A percentile compares a stretch with the other conserved stretches of the same genome.
phyloP scores from a whole-genome alignment of 192 early-diverging fungal species.

The Coemansia sp. region DNA sequence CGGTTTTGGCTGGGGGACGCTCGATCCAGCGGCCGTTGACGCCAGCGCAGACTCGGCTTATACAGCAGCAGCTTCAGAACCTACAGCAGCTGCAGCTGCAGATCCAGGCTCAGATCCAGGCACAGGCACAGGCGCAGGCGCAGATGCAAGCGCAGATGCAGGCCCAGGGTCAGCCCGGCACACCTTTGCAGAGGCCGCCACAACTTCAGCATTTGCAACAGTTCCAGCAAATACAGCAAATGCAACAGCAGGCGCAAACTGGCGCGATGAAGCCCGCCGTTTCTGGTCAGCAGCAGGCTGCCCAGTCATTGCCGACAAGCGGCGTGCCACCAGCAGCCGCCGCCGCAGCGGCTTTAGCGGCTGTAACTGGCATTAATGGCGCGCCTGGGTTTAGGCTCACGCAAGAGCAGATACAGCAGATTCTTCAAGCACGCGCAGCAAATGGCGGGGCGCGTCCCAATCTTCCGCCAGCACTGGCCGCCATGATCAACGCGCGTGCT shows the following conservation, averaged over 20 bases:
- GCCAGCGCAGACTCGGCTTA: conserved; percentile 17
- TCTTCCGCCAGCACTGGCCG: conserved; percentile 39
- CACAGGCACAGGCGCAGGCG: conserved; percentile 16
- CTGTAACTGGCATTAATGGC: conserved; percentile 13
- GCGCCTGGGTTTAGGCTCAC: conserved; percentile 30
- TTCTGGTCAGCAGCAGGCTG: conserved; percentile 17
- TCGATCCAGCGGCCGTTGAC: conserved; percentile 35
- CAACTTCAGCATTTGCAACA: conserved; percentile 22
- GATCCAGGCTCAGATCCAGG: conserved; percentile 18
- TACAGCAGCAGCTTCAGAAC: conserved; percentile 43
- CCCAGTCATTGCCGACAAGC: background rate
- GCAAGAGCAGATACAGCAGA: conserved; percentile 43
- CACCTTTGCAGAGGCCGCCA: conserved; percentile 8
- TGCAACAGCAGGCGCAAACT: conserved; percentile 22
- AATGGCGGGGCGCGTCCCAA: conserved; percentile 30
- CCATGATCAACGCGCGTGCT: conserved; percentile 35
- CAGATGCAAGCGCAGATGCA: too few species aligned
- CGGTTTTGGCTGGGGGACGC: conserved; percentile 25
- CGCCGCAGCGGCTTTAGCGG: background rate
- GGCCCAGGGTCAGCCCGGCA: conserved; percentile 3
- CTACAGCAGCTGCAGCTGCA: conserved; percentile 30
- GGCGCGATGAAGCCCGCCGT: conserved; percentile 8
- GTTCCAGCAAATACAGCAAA: conserved; percentile 26
- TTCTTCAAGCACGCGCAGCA: conserved; percentile 46
- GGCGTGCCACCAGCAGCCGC: background rate